phyloP scores from a whole-genome alignment of 345 rosid species.

The Boechera stricta region DNA sequence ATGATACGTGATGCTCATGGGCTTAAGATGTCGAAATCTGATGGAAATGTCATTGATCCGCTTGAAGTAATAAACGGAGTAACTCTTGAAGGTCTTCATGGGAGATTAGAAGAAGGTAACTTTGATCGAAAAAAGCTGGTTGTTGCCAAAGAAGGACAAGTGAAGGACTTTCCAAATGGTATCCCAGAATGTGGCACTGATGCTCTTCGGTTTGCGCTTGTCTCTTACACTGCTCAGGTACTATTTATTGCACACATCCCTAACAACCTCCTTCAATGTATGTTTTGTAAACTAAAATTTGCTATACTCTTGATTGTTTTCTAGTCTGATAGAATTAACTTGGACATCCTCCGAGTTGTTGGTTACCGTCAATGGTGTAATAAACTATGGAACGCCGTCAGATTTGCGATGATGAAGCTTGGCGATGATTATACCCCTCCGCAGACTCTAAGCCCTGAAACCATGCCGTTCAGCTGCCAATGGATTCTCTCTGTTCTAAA shows the following conservation, averaged over 20 bases:
- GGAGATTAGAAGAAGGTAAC: slow-evolving; percentile 83
- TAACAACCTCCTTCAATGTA: not conserved
- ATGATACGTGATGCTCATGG: slow-evolving; percentile 99
- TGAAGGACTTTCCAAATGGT: slow-evolving; percentile 85
- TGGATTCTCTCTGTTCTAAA: slow-evolving; percentile 91
- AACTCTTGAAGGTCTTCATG: slow-evolving; percentile 80
- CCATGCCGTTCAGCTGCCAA: slow-evolving; percentile 80
- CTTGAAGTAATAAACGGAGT: slow-evolving; percentile 91
- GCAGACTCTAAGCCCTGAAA: slow-evolving; percentile 46
- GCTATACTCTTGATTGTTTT: slow-evolving; percentile 29
- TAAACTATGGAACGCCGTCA: slow-evolving; percentile 96
- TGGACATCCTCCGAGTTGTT: slow-evolving; percentile 93
- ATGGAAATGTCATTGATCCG: slow-evolving; percentile 94
- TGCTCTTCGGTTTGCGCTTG: slow-evolving; percentile 97
- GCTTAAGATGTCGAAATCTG: slow-evolving; percentile 92
- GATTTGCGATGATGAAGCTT: slow-evolving; percentile 93
- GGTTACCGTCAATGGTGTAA: slow-evolving; percentile 99
- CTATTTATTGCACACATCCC: slow-evolving; percentile 27
- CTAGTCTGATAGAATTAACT: slow-evolving; percentile 93
- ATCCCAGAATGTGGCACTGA: slow-evolving; percentile 97
- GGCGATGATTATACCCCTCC: slow-evolving; percentile 71
- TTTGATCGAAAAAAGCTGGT: slow-evolving; percentile 71
- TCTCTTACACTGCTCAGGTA: slow-evolving; percentile 97
- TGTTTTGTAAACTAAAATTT: slow-evolving; percentile 29
- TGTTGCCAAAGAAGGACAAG: slow-evolving; percentile 83